Evolutionary conservation across 139 green algal species (phyloP).

Genomic region (Chlamydomonas schloesseri): DNA sequence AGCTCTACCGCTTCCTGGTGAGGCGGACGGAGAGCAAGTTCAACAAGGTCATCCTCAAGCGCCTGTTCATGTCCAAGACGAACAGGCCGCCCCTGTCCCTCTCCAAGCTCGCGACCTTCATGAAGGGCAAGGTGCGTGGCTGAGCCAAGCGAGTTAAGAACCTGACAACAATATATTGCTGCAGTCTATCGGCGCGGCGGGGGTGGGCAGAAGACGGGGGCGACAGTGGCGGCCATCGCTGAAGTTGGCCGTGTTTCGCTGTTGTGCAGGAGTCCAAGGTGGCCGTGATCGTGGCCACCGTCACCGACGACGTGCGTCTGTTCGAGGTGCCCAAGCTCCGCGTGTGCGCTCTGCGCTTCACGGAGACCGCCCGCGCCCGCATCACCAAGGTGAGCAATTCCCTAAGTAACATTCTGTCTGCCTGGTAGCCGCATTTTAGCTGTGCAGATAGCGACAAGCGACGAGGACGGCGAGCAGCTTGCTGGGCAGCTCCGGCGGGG

Average conservation of each 20-base stretch:
- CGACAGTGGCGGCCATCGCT: too few species aligned
- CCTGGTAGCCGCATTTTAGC: too few species aligned
- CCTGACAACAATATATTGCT: too few species aligned
- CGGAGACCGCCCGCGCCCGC: conserved; percentile 95
- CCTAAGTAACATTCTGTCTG: too few species aligned
- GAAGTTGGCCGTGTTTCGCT: too few species aligned
- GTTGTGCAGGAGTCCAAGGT: conserved; percentile 83
- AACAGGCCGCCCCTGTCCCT: conserved; percentile 97
- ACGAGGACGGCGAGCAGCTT: too few species aligned
- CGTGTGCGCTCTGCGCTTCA: conserved; percentile 94
- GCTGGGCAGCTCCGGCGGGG: too few species aligned
- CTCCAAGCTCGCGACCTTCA: conserved; percentile 93
- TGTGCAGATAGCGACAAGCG: too few species aligned
- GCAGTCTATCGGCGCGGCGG: neutral
- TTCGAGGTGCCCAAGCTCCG: conserved; percentile 94
- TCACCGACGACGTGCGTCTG: conserved; percentile 96
- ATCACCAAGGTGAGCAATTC: conserved; percentile 89
- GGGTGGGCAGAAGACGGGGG: neutral
- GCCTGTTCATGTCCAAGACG: conserved; percentile 95
- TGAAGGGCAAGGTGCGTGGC: conserved; percentile 89
- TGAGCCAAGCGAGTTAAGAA: too few species aligned
- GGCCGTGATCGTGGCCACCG: conserved; percentile 93
- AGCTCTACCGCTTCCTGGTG: conserved; percentile 98
- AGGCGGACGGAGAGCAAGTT: conserved; percentile 95
- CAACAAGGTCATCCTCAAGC: conserved; percentile 98